Conservation (phyloP, 1,284 basidiomycete species). For the Ustilago curta region DNA sequence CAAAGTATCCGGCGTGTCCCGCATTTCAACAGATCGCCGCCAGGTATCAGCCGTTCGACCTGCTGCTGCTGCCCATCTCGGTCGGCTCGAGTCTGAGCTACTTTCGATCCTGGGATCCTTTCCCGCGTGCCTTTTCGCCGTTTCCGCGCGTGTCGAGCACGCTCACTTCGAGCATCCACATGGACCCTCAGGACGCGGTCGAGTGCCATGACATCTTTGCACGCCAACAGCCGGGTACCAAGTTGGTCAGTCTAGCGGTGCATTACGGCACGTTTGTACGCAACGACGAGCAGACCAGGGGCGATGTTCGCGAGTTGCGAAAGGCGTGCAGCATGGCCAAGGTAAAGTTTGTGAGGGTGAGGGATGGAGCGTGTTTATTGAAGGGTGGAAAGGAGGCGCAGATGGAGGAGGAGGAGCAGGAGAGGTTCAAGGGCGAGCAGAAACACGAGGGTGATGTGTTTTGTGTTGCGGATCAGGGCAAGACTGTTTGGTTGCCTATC, state of each 20-base stretch:
- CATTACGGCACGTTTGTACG: slow-evolving; percentile 59
- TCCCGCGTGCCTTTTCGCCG: slow-evolving; percentile 51
- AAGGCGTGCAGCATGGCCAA: slow-evolving; percentile 39
- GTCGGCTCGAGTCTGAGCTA: slow-evolving; percentile 58
- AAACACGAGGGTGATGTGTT: slow-evolving; percentile 35
- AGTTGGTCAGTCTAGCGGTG: slow-evolving; percentile 41
- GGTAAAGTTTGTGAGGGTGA: slow-evolving; percentile 24
- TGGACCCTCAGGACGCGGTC: slow-evolving; percentile 59
- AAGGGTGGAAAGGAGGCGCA: slow-evolving; percentile 9
- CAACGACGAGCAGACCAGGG: slow-evolving; percentile 52
- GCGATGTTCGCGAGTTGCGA: slow-evolving; percentile 49
- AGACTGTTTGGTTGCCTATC: slow-evolving; percentile 56
- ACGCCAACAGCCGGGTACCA: slow-evolving; percentile 6
- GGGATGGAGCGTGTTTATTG: slow-evolving; percentile 19
- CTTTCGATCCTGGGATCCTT: slow-evolving; percentile 57
- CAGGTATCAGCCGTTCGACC: slow-evolving; percentile 46
- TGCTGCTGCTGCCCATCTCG: slow-evolving; percentile 61
- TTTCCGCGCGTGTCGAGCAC: slow-evolving; percentile 51
- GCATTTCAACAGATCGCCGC: slow-evolving; percentile 58
- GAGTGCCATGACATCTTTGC: slow-evolving; percentile 35
- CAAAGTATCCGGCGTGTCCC: slow-evolving; percentile 58
- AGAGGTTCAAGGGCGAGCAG: background rate
- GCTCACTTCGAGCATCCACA: slow-evolving; percentile 57
- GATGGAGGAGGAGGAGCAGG: slow-evolving; percentile 3
- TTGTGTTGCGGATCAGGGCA: slow-evolving; percentile 57